Base-by-base conservation (phyloP, 768 basidiomycete species). In the Tulasnella sp. region DNA sequence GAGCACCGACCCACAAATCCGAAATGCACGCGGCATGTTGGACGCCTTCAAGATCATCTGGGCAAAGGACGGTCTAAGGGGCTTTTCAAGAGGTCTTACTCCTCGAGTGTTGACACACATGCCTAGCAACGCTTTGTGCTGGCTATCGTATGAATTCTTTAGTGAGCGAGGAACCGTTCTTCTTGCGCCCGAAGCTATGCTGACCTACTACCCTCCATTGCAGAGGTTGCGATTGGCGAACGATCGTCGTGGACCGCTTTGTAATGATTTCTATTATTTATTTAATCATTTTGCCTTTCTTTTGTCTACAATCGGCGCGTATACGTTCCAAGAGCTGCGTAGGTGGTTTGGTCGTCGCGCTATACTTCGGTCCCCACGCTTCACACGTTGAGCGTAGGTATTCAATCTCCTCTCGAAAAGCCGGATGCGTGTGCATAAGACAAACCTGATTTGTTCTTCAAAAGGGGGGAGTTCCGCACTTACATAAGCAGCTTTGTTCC, bases 111-210 rank as follows among this genome's bases (percentile, higher is more conserved):
- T 99, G 85, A 97, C 97, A 36, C 94, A 94, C 83, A 94, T 98
- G 92, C 98, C 98, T 8, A 96, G 94, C 84, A 98, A 97, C 76
- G 98, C 98, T 14, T 88, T 99, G 74, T 97, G 94, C 86, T 99
- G 97, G 98, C 87, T 97, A 84, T 97, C 96, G 76, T 97, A 98
- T 84, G 97, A 98, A 86, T 98, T 97, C 87, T 98, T 98, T 90
- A 98, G 96, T 97, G 85, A 87, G 96, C 92, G 19, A 12, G 27
- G 39, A 31, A 19, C 18, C 16, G 9, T 56, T 21, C 5, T 39
- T 31, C 1, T 34, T 38, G 46, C 24, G 8, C 36, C 39, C 3
- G 27, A 31, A 56, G 12, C 38, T 24, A 14, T 31, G 38, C n/a
- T 48, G 38, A 58, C 38, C 6, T 34, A 18, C 34, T 74, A 12